phyloP scores from a whole-genome alignment of 768 basidiomycete genomes.

The Leccinum sublutescens region DNA sequence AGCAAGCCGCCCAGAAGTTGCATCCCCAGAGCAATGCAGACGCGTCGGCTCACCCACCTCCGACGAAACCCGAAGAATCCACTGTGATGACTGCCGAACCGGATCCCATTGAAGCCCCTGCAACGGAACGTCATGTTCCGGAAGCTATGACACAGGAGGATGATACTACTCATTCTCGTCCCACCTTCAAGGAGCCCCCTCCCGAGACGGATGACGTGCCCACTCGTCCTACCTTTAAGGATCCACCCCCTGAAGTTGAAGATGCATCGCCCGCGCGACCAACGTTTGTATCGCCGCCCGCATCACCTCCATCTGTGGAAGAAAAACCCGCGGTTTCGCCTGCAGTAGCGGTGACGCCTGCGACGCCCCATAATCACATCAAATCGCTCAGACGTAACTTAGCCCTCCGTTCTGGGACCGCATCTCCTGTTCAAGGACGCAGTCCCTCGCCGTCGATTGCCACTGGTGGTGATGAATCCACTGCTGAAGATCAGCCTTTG shows the following conservation, averaged over 20 bases:
- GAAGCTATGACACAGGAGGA: constrained; percentile 16
- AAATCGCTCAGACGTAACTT: constrained; percentile 35
- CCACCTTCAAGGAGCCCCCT: constrained; percentile 62
- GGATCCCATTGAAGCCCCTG: constrained; percentile 9
- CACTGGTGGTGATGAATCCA: constrained; percentile 25
- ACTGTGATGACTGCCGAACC: constrained; percentile 16
- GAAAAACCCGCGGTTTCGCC: constrained; percentile 28
- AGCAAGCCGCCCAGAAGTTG: constrained; percentile 59
- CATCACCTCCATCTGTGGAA: constrained; percentile 26
- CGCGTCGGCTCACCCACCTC: constrained; percentile 17
- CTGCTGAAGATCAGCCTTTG: constrained; percentile 35
- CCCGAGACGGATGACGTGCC: constrained; percentile 36
- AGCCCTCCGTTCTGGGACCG: constrained; percentile 34
- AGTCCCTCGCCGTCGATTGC: constrained; percentile 43
- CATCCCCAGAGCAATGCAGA: constrained; percentile 14
- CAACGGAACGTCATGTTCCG: not conserved
- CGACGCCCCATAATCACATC: constrained; percentile 54
- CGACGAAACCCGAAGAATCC: constrained; percentile 19
- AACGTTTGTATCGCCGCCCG: constrained; percentile 19
- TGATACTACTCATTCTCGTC: constrained; percentile 32
- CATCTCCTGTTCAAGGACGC: constrained; percentile 37
- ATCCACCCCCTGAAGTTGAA: constrained; percentile 60
- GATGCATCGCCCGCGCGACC: constrained; percentile 28
- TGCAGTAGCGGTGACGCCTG: constrained; percentile 27
- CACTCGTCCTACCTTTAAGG: constrained; percentile 53